A percentile compares a stretch with the other conserved stretches of the same genome.
Evolutionary conservation across 2,329 filamentous ascomycete genomes (phyloP).

Genomic region (Colletotrichum destructivum): DNA sequence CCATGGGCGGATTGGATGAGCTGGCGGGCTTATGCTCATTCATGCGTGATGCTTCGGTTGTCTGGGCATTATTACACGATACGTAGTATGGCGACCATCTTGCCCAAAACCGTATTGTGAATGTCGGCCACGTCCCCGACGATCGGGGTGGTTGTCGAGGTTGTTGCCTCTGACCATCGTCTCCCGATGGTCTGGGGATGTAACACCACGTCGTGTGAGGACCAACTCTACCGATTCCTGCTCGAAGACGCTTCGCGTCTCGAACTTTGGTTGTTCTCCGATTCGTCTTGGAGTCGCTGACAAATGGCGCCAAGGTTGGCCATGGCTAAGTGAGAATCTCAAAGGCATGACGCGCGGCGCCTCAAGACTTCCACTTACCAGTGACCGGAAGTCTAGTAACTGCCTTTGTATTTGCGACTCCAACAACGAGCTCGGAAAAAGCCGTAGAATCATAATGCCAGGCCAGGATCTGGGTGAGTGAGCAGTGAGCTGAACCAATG

Average conservation of each 20-base stretch:
- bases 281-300: too few species aligned
- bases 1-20: background rate
- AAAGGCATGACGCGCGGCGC: too few species aligned
- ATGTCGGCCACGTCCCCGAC: slow-evolving; percentile 7
- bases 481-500: background rate
- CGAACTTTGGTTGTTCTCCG: too few species aligned
- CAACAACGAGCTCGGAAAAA: background rate
- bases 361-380: too few species aligned
- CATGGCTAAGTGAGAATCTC: too few species aligned
- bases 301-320: too few species aligned
- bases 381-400: too few species aligned
- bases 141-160: background rate
- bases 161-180: background rate
- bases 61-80: too few species aligned
- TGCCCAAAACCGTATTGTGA: background rate
- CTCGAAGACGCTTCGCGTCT: background rate
- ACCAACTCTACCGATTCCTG: background rate
- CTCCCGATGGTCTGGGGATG: background rate
- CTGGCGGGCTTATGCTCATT: background rate
- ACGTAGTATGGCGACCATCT: background rate
- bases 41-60: background rate
- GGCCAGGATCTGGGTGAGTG: background rate
- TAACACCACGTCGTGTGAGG: too few species aligned
- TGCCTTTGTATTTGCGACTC: too few species aligned
- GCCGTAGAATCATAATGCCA: background rate